Percentiles rank a stretch among this genome's conserved stretches.
Conservation (phyloP, 164 flowering plant genomes). For the Umbilicus rupestris region DNA sequence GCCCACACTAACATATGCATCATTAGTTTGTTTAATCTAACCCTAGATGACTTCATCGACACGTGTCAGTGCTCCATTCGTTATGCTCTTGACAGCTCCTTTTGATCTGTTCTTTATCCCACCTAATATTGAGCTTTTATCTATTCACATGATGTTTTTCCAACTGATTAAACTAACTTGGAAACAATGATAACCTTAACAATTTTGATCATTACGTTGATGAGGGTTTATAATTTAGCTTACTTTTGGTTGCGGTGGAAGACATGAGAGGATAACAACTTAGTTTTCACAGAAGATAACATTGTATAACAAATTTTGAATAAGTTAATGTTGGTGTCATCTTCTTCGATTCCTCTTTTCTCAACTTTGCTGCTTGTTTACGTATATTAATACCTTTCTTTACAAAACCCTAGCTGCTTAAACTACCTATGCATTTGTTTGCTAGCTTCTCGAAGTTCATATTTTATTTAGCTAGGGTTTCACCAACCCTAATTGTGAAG, state of each 20-base stretch:
- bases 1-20: no score
- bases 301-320: neutral
- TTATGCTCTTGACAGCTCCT: neutral
- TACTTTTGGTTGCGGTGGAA: slow-evolving; percentile 6
- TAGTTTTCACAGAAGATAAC: neutral
- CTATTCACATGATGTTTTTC: neutral
- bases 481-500: no score
- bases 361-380: slow-evolving; percentile 3
- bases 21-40: no score
- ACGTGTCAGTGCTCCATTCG: neutral
- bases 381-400: neutral
- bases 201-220: neutral
- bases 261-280: neutral
- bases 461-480: no score
- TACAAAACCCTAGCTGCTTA: neutral
- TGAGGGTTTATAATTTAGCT: neutral
- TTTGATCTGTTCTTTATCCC: neutral
- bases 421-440: no score
- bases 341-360: neutral
- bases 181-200: slow-evolving; percentile 2
- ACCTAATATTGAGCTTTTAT: neutral
- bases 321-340: slow-evolving; percentile 2
- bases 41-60: neutral
- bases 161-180: neutral
- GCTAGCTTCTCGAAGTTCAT: no score